phyloP scores from a whole-genome alignment of 495 filamentous ascomycete genomes.

The Lichenothelia convexa region DNA sequence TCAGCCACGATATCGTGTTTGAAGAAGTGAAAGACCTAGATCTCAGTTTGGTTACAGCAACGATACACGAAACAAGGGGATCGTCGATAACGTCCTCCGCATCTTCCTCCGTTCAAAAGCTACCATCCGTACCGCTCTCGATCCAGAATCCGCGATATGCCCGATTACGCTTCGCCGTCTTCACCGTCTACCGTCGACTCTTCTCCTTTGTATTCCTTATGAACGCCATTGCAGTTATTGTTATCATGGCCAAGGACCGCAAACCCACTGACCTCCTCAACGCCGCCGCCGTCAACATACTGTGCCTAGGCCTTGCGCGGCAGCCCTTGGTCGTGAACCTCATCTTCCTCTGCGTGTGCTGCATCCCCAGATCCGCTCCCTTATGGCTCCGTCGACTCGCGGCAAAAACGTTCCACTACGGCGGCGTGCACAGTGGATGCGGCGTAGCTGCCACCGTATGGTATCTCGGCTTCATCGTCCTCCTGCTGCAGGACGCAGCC shows the following conservation, averaged over 20 bases:
- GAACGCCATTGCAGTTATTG: conserved; percentile 35
- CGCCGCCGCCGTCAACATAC: conserved; percentile 8
- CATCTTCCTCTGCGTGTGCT: too few species aligned
- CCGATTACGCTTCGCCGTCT: too few species aligned
- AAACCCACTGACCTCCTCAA: conserved; percentile 16
- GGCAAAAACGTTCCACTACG: conserved; percentile 17
- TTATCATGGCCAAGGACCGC: too few species aligned
- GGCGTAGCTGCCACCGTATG: conserved; percentile 15
- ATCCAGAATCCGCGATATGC: too few species aligned
- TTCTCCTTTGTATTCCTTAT: conserved; percentile 14
- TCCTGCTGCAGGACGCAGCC: conserved; percentile 1
- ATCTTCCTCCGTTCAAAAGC: too few species aligned
- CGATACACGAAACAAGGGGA: too few species aligned
- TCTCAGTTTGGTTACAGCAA: too few species aligned
- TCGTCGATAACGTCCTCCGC: too few species aligned
- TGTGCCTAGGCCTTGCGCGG: conserved; percentile 24
- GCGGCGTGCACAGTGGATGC: conserved; percentile 14
- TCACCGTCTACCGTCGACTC: conserved; percentile 13
- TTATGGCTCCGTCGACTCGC: conserved; percentile 8
- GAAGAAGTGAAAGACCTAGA: too few species aligned
- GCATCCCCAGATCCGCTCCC: conserved; percentile 9
- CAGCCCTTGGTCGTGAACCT: too few species aligned
- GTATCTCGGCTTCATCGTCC: conserved; percentile 15
- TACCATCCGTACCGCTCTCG: too few species aligned
- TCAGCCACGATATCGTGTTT: too few species aligned